Percentiles rank a stretch among this genome's conserved stretches.
These are phyloP conservation scores for Penicilliopsis zonata DNA, from an alignment of 495 filamentous ascomycete species.

Conservation along the genomic window DNA sequence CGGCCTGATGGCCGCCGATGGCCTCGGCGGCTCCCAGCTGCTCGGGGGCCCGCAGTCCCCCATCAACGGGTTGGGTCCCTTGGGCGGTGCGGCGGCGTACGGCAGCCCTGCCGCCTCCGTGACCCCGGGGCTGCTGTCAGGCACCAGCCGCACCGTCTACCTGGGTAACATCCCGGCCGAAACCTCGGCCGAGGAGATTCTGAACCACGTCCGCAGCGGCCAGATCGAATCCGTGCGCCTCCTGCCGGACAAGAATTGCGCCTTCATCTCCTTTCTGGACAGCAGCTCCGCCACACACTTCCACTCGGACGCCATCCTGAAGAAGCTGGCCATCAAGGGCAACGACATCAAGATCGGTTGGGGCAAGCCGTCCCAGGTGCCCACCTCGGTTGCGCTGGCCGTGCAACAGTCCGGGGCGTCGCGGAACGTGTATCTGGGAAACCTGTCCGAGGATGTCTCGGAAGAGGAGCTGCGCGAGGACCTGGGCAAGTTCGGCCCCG, in stretches of 20 bases:
- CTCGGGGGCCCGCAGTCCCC: constrained; percentile 81
- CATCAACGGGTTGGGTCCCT: constrained; percentile 54
- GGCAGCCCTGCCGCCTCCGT: constrained; percentile 58
- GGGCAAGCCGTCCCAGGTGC: constrained; percentile 97
- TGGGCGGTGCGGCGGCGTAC: constrained; percentile 44
- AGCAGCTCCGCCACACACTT: constrained; percentile 96
- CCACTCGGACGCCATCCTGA: constrained; percentile 98
- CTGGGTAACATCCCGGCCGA: constrained; percentile 96
- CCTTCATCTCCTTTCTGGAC: constrained; percentile 97
- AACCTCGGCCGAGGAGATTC: constrained; percentile 95
- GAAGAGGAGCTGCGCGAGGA: constrained; percentile 94
- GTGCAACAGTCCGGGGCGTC: constrained; percentile 97
- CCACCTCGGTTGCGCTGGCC: constrained; percentile 88
- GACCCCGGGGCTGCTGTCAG: constrained; percentile 67
- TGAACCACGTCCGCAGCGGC: constrained; percentile 92
- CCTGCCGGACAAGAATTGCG: constrained; percentile 97
- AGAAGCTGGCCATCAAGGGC: constrained; percentile 94
- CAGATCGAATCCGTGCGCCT: constrained; percentile 97
- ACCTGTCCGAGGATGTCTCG: constrained; percentile 75
- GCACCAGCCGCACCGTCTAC: constrained; percentile 93
- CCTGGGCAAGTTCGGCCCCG: constrained; percentile 88
- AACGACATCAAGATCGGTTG: constrained; percentile 99
- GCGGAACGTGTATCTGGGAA: constrained; percentile 96
- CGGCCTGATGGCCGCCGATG: constrained; percentile 63
- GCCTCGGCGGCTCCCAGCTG: constrained; percentile 55